Evolutionary conservation across 768 basidiomycete species (phyloP), one percentile per base, ranked within the genome.

Genomic region (Leccinum obscurum): DNA sequence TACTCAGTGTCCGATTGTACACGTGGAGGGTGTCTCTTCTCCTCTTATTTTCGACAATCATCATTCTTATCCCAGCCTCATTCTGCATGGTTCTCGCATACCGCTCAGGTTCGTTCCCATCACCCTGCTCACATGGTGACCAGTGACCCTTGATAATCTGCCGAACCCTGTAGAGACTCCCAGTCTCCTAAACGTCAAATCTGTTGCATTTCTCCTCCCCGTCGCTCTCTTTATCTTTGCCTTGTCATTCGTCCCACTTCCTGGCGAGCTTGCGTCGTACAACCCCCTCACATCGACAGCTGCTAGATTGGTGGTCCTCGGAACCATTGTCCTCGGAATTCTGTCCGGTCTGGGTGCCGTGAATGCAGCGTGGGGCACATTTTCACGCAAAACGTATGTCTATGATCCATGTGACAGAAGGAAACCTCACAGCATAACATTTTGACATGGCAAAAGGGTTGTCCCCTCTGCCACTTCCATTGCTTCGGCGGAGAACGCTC

Each of bases 291-390:
- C 81, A 9, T 76, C 84, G 1, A 77, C 81, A 1, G 76, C 87
- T 2, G 77, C 88, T 3, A 83, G 91, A 11, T 79, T 93, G 14
- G 83, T 88, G 20, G 88, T 92, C 20, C 73, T 93, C 22, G 92
- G 92, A 3, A 92, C 88, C 0, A 78, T 87, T 32, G 82, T 92
- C 58, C 85, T 94, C n/a, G 92, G 92, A 6, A 69, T 86, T 3
- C 78, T 94, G 6, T 91, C 92, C 1, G 92, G 92, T 0, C 88
- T 91, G 62, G 91, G 91, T 62, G 87, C 90, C 3, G 78, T 89
- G 52, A 85, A 81, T 62, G 86, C 83, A 51, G 81, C 85, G 0
- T 90, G 89, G 88, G 75, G 65, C 9, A 56, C 57, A 52, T 69
- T 73, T 65, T 28, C 60, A 39, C 65, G 59, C 51, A 55, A 56